Percentiles rank a stretch among this genome's conserved stretches.
These are phyloP conservation scores for Aspergillus tamarii DNA, from an alignment of 2,329 filamentous ascomycete genomes.

Conservation along the genomic window DNA sequence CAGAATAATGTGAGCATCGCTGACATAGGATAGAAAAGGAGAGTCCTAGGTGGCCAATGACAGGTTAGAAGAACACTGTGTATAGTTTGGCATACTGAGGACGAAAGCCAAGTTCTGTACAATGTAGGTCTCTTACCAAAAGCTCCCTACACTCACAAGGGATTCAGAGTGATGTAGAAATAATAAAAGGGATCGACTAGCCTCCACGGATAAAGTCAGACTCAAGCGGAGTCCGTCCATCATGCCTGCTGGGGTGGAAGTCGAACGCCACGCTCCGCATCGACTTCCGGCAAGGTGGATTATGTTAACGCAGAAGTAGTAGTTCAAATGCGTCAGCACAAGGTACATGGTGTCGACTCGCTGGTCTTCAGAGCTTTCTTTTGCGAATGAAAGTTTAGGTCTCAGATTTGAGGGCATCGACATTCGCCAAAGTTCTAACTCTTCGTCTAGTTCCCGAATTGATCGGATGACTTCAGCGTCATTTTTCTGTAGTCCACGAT, in stretches of 20 bases:
- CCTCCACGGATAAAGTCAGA: conserved; percentile 51
- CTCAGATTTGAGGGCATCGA: conserved; percentile 41
- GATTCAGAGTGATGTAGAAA: conserved; percentile 35
- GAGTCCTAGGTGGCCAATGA: background rate
- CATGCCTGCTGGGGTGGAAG: conserved; percentile 21
- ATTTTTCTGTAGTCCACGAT: conserved; percentile 46
- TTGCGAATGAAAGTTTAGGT: conserved; percentile 44
- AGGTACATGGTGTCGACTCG: conserved; percentile 40
- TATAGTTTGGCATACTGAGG: background rate
- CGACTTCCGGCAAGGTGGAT: conserved; percentile 55
- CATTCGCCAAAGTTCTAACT: conserved; percentile 55
- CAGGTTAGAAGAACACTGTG: no score
- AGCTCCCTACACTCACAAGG: background rate
- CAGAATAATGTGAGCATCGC: conserved; percentile 55
- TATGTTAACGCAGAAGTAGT: conserved; percentile 53
- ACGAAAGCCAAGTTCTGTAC: background rate
- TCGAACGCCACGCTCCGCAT: conserved; percentile 41
- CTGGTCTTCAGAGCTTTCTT: conserved; percentile 10
- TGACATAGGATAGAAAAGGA: conserved; percentile 53
- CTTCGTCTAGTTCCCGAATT: conserved; percentile 56
- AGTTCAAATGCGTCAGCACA: conserved; percentile 52
- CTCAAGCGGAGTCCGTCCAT: conserved; percentile 51
- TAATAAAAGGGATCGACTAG: conserved; percentile 53
- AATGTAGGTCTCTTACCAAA: background rate
- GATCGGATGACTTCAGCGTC: conserved; percentile 54